A percentile compares a stretch with the other conserved stretches of the same genome.
Evolutionary conservation across 2,329 filamentous ascomycete species (phyloP).

Genomic region (Fusarium mundagurra): DNA sequence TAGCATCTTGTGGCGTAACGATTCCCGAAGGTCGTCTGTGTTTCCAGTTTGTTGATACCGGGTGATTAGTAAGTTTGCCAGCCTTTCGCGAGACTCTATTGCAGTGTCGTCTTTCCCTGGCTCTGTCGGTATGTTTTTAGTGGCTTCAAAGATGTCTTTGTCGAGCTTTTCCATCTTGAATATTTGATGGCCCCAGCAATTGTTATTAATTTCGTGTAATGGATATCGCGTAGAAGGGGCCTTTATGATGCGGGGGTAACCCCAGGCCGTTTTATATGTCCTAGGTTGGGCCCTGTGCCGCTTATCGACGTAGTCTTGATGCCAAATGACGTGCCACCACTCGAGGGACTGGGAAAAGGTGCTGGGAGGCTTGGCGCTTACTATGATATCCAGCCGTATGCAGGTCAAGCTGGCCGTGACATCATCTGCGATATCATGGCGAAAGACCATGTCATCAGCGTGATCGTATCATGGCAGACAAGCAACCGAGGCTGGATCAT

Average conservation of each 20-base stretch:
- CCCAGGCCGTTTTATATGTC: not conserved
- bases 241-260: not conserved
- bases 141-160: not conserved
- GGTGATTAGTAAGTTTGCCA: not conserved
- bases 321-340: not conserved
- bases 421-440: not conserved
- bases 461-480: not conserved
- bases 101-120: not conserved
- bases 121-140: not conserved
- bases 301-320: not conserved
- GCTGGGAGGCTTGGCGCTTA: not conserved
- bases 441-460: not conserved
- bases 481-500: no score
- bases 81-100: not conserved
- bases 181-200: not conserved
- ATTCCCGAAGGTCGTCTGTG: not conserved
- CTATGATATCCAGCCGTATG: no score
- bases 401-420: not conserved
- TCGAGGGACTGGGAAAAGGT: not conserved
- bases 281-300: not conserved
- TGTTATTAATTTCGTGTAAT: not conserved
- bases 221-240: not conserved
- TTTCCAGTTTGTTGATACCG: not conserved
- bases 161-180: not conserved
- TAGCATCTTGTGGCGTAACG: not conserved